Evolutionary conservation across 768 basidiomycete species (phyloP).

Genomic region (Phylloporus rhodoxanthus): DNA sequence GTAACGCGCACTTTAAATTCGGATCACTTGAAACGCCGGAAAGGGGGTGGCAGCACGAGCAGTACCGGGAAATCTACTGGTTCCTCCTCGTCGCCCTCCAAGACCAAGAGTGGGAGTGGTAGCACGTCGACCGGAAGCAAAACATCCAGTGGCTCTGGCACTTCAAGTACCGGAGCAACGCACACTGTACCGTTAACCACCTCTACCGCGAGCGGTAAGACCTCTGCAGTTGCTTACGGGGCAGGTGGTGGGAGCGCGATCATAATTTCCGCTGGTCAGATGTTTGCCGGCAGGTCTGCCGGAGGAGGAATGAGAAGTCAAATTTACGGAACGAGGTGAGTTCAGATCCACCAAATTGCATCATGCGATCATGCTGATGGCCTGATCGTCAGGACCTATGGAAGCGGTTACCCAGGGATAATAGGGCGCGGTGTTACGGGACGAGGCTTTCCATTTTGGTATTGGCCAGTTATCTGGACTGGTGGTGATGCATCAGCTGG

Average conservation of each 20-base stretch:
- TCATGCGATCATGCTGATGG: background rate
- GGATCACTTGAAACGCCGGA: constrained; percentile 21
- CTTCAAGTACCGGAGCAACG: constrained; percentile 7
- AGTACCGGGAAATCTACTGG: constrained; percentile 14
- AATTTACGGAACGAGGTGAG: constrained; percentile 42
- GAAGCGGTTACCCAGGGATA: constrained; percentile 58
- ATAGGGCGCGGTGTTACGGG: constrained; percentile 41
- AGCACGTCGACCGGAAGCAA: background rate
- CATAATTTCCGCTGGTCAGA: constrained; percentile 40
- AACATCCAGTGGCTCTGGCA: constrained; percentile 1
- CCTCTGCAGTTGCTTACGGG: constrained; percentile 29
- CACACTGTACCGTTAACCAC: constrained; percentile 16
- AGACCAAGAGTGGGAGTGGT: background rate
- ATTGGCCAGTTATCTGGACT: constrained; percentile 59
- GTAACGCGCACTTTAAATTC: constrained; percentile 1
- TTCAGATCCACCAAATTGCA: background rate
- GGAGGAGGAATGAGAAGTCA: constrained; percentile 50
- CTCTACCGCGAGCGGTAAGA: constrained; percentile 20
- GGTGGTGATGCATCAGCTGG: constrained; percentile 23
- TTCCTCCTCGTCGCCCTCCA: constrained; percentile 1
- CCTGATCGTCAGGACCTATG: constrained; percentile 40
- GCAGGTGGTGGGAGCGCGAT: constrained; percentile 26
- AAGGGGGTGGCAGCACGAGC: constrained; percentile 28
- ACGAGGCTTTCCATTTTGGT: constrained; percentile 57
- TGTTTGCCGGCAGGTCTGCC: constrained; percentile 41